Percentiles rank a stretch among this genome's conserved stretches.
Evolutionary conservation across 192 early-diverging fungal species (phyloP).

Genomic region (Glomus cerebriforme): DNA sequence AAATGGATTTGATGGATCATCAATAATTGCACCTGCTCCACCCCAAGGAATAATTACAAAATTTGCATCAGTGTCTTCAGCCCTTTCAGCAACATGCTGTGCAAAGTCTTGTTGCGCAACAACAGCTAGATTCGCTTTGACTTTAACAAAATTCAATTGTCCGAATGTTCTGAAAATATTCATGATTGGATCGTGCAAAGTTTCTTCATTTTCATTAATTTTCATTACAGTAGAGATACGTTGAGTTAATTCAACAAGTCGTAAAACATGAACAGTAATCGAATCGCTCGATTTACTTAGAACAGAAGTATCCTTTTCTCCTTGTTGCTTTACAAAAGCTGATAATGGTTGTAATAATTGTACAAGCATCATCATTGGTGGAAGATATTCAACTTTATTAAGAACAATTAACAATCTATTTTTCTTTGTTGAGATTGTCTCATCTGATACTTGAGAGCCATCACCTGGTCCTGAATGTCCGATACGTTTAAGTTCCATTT

Average conservation of each 20-base stretch:
- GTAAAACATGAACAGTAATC: constrained; percentile 59
- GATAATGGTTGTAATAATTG: constrained; percentile 33
- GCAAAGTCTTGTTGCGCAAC: constrained; percentile 68
- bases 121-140: constrained; percentile 65
- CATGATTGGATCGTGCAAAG: constrained; percentile 72
- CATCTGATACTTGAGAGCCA: background rate
- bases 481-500: background rate
- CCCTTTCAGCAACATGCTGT: constrained; percentile 60
- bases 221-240: constrained; percentile 81
- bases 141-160: constrained; percentile 64
- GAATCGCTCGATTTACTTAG: constrained; percentile 34
- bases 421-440: background rate
- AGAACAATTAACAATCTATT: constrained; percentile 43
- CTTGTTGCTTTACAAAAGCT: background rate
- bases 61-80: constrained; percentile 55
- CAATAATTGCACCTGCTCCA: constrained; percentile 24
- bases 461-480: background rate
- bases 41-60: constrained; percentile 49
- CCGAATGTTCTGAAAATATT: constrained; percentile 84
- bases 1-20: constrained; percentile 13
- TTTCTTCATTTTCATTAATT: constrained; percentile 65
- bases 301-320: background rate
- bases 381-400: constrained; percentile 47
- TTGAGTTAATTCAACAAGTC: constrained; percentile 78
- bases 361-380: constrained; percentile 46